A percentile compares a stretch with the other conserved stretches of the same genome.
Evolutionary conservation across 192 early-diverging fungal species (phyloP).

Genomic region (Entomortierella beljakovae): DNA sequence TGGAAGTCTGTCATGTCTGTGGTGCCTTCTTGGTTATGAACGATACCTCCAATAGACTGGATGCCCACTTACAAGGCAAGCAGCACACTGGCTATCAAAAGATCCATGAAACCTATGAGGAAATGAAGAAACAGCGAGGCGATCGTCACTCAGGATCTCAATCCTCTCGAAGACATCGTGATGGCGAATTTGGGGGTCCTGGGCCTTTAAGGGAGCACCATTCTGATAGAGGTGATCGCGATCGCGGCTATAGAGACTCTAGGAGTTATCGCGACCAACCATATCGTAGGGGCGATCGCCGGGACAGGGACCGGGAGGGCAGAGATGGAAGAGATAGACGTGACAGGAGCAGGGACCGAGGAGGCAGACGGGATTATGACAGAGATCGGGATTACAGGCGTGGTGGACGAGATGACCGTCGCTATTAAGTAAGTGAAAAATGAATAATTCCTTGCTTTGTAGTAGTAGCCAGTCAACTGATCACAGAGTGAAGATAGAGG

Average conservation of each 20-base stretch:
- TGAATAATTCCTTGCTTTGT: too few relatives aligned
- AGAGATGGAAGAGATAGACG: slow-evolving; percentile 51
- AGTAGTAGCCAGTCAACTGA: too few relatives aligned
- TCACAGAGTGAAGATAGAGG: too few relatives aligned
- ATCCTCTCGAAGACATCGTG: slow-evolving; percentile 35
- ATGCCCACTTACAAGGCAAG: slow-evolving; percentile 86
- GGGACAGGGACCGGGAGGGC: slow-evolving; percentile 44
- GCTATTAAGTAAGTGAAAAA: slow-evolving; percentile 34
- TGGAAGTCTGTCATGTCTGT: slow-evolving; percentile 88
- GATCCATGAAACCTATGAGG: slow-evolving; percentile 80
- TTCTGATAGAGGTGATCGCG: slow-evolving; percentile 52
- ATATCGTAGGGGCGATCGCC: slow-evolving; percentile 45
- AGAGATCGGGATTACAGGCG: slow-evolving; percentile 63
- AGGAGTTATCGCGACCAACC: slow-evolving; percentile 49
- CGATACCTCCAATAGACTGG: slow-evolving; percentile 83
- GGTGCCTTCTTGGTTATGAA: slow-evolving; percentile 86
- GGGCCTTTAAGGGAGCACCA: slow-evolving; percentile 38
- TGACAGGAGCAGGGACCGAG: slow-evolving; percentile 57
- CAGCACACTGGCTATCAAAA: slow-evolving; percentile 87
- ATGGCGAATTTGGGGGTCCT: slow-evolving; percentile 23
- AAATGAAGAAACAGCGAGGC: slow-evolving; percentile 57
- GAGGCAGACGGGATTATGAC: slow-evolving; percentile 59
- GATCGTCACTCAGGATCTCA: slow-evolving; percentile 37
- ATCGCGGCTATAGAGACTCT: slow-evolving; percentile 47
- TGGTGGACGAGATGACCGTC: slow-evolving; percentile 53